A percentile compares a stretch with the other conserved stretches of the same genome.
phyloP scores from a whole-genome alignment of 768 basidiomycete species.

The Dentipellis sp. region DNA sequence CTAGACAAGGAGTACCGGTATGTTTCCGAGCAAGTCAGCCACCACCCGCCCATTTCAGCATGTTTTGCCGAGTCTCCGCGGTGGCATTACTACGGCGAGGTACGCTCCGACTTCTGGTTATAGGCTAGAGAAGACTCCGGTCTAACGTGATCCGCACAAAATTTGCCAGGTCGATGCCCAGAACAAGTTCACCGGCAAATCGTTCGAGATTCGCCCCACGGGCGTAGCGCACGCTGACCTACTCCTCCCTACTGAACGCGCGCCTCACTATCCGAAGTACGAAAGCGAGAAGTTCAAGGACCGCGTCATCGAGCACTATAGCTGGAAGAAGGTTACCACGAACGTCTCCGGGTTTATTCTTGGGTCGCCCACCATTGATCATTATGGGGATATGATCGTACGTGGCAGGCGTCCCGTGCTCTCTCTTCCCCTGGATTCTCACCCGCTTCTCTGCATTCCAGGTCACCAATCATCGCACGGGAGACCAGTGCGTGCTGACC shows the following conservation, averaged over 20 bases:
- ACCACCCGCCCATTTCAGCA: conserved; percentile 94
- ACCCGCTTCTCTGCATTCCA: conserved; percentile 16
- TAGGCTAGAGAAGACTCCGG: neutral
- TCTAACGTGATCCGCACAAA: conserved; percentile 1
- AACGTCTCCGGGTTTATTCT: conserved; percentile 90
- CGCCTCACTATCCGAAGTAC: conserved; percentile 51
- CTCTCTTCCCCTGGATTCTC: neutral
- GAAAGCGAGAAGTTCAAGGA: conserved; percentile 18
- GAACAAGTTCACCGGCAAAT: conserved; percentile 94
- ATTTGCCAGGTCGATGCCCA: conserved; percentile 78
- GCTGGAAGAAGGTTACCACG: conserved; percentile 92
- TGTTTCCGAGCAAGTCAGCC: conserved; percentile 92
- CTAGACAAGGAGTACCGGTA: conserved; percentile 87
- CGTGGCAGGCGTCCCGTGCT: conserved; percentile 23
- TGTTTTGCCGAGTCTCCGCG: conserved; percentile 87
- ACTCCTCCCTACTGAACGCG: conserved; percentile 60
- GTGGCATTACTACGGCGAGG: conserved; percentile 91
- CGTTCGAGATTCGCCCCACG: conserved; percentile 92
- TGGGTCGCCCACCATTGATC: conserved; percentile 55
- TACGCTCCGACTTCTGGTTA: conserved; percentile 18
- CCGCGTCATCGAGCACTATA: conserved; percentile 77
- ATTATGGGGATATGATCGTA: conserved; percentile 85
- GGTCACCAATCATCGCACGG: conserved; percentile 86
- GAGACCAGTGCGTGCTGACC: conserved; percentile 78
- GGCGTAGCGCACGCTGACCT: conserved; percentile 89